phyloP scores from a whole-genome alignment of 495 filamentous ascomycete species.

The Aspergillus steynii region DNA sequence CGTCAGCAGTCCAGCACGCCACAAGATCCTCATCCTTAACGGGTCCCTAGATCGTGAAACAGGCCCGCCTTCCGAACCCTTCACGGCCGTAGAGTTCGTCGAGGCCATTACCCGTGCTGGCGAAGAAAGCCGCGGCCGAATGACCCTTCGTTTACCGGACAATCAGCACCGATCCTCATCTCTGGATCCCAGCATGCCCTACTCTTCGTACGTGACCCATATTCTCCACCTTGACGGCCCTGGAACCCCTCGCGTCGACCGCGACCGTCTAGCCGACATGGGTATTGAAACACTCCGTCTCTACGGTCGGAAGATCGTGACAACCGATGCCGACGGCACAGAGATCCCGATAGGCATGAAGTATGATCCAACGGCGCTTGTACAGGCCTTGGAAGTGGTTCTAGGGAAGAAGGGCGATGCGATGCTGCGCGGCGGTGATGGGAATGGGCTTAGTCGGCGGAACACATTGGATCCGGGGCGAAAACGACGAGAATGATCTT shows the following conservation, averaged over 20 bases:
- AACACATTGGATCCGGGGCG: constrained; percentile 60
- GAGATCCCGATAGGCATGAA: constrained; percentile 51
- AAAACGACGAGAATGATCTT: constrained; percentile 6
- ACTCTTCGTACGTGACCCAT: constrained; percentile 71
- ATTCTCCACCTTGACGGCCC: constrained; percentile 76
- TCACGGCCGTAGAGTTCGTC: constrained; percentile 76
- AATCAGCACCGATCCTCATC: constrained; percentile 5
- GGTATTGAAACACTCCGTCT: constrained; percentile 77
- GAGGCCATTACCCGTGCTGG: constrained; percentile 70
- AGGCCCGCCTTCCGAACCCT: constrained; percentile 58
- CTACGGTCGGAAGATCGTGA: constrained; percentile 65
- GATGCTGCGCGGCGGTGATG: constrained; percentile 42
- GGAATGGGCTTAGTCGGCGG: constrained; percentile 58
- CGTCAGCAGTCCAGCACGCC: constrained; percentile 45
- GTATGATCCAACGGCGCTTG: constrained; percentile 76
- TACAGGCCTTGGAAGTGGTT: constrained; percentile 76
- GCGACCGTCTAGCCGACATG: constrained; percentile 56
- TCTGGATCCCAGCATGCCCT: constrained; percentile 16
- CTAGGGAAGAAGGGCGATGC: constrained; percentile 66
- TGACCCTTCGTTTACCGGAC: constrained; percentile 7
- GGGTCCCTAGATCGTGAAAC: constrained; percentile 84
- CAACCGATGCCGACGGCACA: constrained; percentile 19
- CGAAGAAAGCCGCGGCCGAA: constrained; percentile 45
- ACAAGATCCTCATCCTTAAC: constrained; percentile 87
- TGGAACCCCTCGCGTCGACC: constrained; percentile 70